Base-by-base conservation (phyloP, 192 early-diverging fungal genomes). In the Coemansia sp. region DNA sequence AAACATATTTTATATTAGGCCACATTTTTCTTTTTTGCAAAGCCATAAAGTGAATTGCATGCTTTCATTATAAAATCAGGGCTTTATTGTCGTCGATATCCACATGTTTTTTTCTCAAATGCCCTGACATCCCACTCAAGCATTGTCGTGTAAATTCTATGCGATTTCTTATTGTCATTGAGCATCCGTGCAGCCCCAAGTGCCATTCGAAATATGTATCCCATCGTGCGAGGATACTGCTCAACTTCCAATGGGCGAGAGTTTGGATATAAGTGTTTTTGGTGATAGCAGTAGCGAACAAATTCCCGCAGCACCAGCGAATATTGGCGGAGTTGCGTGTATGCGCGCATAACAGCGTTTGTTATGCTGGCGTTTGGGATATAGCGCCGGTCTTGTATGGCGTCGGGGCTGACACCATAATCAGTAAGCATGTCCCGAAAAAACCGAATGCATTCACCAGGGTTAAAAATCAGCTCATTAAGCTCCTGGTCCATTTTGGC, bases 331-430 rank as follows among this genome's bases (percentile, higher is more conserved):
- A 77, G 72, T 64, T 53, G 52, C 37, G 60, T 13, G 47, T 83
- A 83, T 6, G 80, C 75, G 12, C 72, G 67, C 80, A 83, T 83
- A 13, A 77, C 69, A 5, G 80, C 56, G 48, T 83, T 83, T 37
- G 65, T 72, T 54, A 75, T 83, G 23, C 70, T 59, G n/a, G 72
- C 16, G 59, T 83, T 83, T 18, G 75, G 75, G 5, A 26, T 53
- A 4, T 54, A 68, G 19, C 42, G 38, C 37, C 26, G 56, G 19
- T 63, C 58, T 16, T 61, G 52, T 21, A 69, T 72, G 44, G 74
- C 58, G 26, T 44, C 38, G 7, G 38, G 21, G 0, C 39, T 23
- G 21, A 38, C 80, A 18, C 61, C 45, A 21, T 71, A 56, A 21
- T 83, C 80, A 8, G 64, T 47, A 4, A 77, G 64, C 80, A 77